phyloP scores from a whole-genome alignment of 2,329 filamentous ascomycete species.

The Hirsutella minnesotensis region DNA sequence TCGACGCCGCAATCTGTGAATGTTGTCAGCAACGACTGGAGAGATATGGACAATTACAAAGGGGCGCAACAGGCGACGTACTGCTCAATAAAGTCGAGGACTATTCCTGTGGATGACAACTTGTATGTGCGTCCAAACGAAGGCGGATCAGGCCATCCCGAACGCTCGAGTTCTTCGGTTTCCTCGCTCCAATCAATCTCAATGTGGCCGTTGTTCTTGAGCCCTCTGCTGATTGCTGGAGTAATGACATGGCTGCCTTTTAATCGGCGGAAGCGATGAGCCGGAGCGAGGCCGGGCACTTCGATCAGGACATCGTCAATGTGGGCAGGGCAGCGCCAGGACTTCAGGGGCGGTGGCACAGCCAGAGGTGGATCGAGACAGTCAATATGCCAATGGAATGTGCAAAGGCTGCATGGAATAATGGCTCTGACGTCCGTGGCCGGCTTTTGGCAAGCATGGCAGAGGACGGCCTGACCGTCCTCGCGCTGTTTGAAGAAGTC shows the following conservation, averaged over 20 bases:
- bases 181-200: slow-evolving; percentile 53
- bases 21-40: too few relatives aligned
- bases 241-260: slow-evolving; percentile 40
- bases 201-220: slow-evolving; percentile 59
- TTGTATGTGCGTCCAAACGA: slow-evolving; percentile 55
- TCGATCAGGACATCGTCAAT: slow-evolving; percentile 60
- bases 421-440: slow-evolving; percentile 54
- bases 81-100: slow-evolving; percentile 61
- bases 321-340: slow-evolving; percentile 86
- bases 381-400: slow-evolving; percentile 80
- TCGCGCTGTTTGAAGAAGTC: slow-evolving; percentile 61
- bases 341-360: slow-evolving; percentile 61
- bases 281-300: slow-evolving; percentile 45
- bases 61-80: slow-evolving; percentile 23
- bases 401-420: slow-evolving; percentile 76
- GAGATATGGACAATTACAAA: background rate
- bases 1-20: slow-evolving; percentile 21
- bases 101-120: slow-evolving; percentile 51
- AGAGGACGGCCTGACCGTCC: slow-evolving; percentile 67
- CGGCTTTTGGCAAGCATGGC: slow-evolving; percentile 60
- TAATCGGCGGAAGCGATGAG: slow-evolving; percentile 49
- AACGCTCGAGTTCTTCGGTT: slow-evolving; percentile 41
- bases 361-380: slow-evolving; percentile 79
- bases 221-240: slow-evolving; percentile 48
- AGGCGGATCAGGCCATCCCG: slow-evolving; percentile 44